Base-by-base conservation (phyloP, 2,329 filamentous ascomycete species). In the Cytospora piceae region DNA sequence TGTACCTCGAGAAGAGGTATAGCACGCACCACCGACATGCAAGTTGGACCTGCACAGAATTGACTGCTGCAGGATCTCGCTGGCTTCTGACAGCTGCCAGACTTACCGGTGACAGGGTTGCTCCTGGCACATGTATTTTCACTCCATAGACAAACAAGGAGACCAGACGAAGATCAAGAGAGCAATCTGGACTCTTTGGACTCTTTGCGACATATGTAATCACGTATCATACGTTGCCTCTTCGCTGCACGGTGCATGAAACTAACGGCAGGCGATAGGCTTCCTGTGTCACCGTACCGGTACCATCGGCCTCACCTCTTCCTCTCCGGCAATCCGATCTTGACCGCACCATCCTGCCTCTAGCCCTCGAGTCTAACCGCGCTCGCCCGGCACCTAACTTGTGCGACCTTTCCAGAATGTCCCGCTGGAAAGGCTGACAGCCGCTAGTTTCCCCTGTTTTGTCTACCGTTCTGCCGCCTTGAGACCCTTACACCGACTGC, bases 331-430 rank as follows among this genome's bases (percentile, higher is more conserved):
- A 55, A 46, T 37, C 53, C 60, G 51, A 63, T 55, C 56, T 54
- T 49, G 20, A 58, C 59, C 39, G 59, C 63, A 61, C 55, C 27
- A 57, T 56, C 32, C 32, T 65, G 34, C 29, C 34, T 60, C 34
- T 49, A 57, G 31, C 58, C 32, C 37, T 67, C 55, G 63, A 67
- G 66, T 65, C 63, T 65, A 31, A 37, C 34, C 29, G 29, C 34
- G 27, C 32, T 57, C 59, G 58, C 55, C 55, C 55, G 58, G 58
- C 52, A 63, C 20, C 39, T 64, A 39, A 39, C 51, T 31, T 56
- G 63, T 67, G 52, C 51, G n/a, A 67, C 66, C 46, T 54, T 37
- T 42, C 39, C 46, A 39, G 14, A 39, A 56, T 65, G 49, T 39
- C 62, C 54, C 58, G 55, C 34, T 61, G 53, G 52, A 17, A 49